Evolutionary conservation across 1,284 basidiomycete genomes (phyloP).

Genomic region (Moniliophthora roreri): DNA sequence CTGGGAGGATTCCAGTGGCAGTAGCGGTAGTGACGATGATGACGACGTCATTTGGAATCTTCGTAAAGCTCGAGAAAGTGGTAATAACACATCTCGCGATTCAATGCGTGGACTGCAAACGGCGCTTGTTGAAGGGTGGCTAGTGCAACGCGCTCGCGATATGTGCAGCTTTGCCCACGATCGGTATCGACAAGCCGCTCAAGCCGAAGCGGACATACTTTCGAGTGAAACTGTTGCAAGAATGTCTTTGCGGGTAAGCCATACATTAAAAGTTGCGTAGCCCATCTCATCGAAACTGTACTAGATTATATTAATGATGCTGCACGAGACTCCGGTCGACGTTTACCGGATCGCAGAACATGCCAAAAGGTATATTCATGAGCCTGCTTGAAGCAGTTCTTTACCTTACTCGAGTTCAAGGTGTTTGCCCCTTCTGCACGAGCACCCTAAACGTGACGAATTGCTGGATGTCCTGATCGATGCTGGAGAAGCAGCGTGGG

Average conservation of each 20-base stretch:
- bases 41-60: constrained; percentile 51
- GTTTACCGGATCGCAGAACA: constrained; percentile 68
- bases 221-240: constrained; percentile 53
- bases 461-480: constrained; percentile 59
- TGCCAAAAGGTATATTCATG: constrained; percentile 53
- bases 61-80: constrained; percentile 44
- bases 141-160: constrained; percentile 66
- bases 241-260: constrained; percentile 63
- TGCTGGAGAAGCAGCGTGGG: constrained; percentile 68
- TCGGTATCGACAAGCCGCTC: constrained; percentile 67
- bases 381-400: neutral
- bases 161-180: constrained; percentile 77
- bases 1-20: constrained; percentile 58
- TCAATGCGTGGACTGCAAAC: constrained; percentile 68
- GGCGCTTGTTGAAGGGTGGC: constrained; percentile 68
- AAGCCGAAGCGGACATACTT: constrained; percentile 53
- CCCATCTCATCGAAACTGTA: neutral
- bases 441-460: constrained; percentile 60
- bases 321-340: constrained; percentile 58
- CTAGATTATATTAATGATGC: constrained; percentile 71
- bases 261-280: constrained; percentile 1
- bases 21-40: constrained; percentile 54
- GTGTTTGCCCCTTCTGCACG: constrained; percentile 58
- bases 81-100: constrained; percentile 42
- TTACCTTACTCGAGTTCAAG: constrained; percentile 28